Evolutionary conservation across 192 early-diverging fungal genomes (phyloP), one percentile per base, ranked within the genome.

Genomic region (Coemansia sp.): DNA sequence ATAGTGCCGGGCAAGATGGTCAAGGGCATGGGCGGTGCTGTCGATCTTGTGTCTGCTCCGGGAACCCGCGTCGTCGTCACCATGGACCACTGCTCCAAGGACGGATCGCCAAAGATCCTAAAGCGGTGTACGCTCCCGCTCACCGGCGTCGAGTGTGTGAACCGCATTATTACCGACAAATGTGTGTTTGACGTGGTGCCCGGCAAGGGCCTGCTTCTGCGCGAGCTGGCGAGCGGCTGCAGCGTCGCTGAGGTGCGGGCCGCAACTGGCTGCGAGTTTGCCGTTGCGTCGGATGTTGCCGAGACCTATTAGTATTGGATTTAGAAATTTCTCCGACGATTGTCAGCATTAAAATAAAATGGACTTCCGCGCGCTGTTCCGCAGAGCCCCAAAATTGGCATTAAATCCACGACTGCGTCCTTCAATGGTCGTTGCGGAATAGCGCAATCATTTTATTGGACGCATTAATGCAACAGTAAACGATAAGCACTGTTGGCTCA

Each of bases 1-100:
- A 89, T 91, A 61, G 85, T 91, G 27, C 89, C 89, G 8, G 83
- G 85, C 16, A 91, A 88, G 67, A 87, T 89, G 86, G 89, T 91
- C 69, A 91, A 89, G 80, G 89, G 89, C 60, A 86, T 83, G 84
- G 89, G 89, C 25, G 87, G 89, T 12, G 87, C 89, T 6, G 89
- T 91, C 85, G 89, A 91, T 54, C 61, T 91, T n/a, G 87, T 91
- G 5, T 82, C 87, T 25, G 83, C 82, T 12, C 73, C 77, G 1
- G 63, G 69, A 43, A 87, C 87, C 21, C 81, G 81, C 38, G 89
- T 91, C 6, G 87, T 89, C 23, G 87, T 91, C 5, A 89, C 87
- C 4, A 85, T 83, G 80, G 84, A 82, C 21, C 82, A 82, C 48
- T 78, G 76, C 44, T 72, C 81, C 11, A 81, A 87, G 62, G 80